Base-by-base conservation (phyloP, 176 grass and related monocot genomes). In the Aegilops sharonensis region DNA sequence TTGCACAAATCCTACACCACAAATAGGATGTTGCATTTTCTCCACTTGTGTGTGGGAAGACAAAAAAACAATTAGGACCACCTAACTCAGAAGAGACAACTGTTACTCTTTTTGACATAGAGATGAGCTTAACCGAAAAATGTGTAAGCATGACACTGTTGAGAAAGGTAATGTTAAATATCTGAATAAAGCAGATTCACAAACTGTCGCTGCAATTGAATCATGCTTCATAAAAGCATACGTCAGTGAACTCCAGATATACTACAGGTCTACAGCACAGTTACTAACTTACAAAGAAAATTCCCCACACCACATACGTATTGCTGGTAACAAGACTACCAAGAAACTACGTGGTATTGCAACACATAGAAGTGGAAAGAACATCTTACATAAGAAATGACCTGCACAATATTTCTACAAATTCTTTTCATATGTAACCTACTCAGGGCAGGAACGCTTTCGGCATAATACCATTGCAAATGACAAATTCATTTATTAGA, bases 401-500 rank as follows among this genome's bases (percentile, higher is more conserved):
- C 31, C 31, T 61, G 21, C 31, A 32, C 0, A 18, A 35, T 62
- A 35, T 54, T 62, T 74, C 25, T n/a, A 83, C 21, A 61, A 73
- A 43, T 61, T 74, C 36, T 35, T 74, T 45, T 45, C 14, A 62
- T 13, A 81, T 17, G 34, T 61, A 42, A 83, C 7, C 17, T 62
- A 78, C 64, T 83, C 21, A 68, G 29, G 15, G 64, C 4, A 71
- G 25, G 64, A 64, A 83, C 30, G 1, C 9, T 39, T 57, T 13
- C 15, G 29, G n/a, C 15, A 78, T 14, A 24, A 83, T 50, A 5
- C 48, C 8, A 64, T 21, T 27, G 11, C 21, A 83, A 71, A 70
- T 75, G 7, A 21, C 72, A 64, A 90, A 87, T 72, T 77, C 18
- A 79, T 74, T 36, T 48, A 54, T 36, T 48, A 54, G 4, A 74